Evolutionary conservation across 352 stramenopile genomes (phyloP), one percentile per base, ranked within the genome.

Genomic region (Phytopythium delawarense): DNA sequence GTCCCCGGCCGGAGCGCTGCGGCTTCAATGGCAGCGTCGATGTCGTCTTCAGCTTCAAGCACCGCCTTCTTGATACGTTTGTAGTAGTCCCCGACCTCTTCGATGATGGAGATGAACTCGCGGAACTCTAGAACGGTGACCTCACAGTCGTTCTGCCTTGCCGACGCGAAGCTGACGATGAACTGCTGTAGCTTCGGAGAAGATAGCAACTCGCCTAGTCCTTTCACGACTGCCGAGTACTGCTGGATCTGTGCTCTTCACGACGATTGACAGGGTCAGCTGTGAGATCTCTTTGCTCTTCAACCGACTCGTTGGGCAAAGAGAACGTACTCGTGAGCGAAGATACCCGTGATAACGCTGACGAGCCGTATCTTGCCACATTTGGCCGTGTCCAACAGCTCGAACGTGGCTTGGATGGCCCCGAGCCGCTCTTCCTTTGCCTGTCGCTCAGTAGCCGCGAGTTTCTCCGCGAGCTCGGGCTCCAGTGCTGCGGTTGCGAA

Each of bases 391-490:
- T 90, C 78, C 0, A 76, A 63, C 12, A 81, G 45, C 2, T 71
- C 64, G 61, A 90, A 91, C 12, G 85, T 71, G 20, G 83, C 82
- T 16, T 75, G 66, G 16, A 85, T 70, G 25, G 77, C 84, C n/a
- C 69, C 73, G 18, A 71, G 34, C 5, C 66, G 75, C 9, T 70
- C 57, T 23, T 68, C 57, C 21, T 61, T 37, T 1, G 30, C 52
- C 0, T 54, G 20, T 28, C 25, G 59, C 25, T 79, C 61, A 21
- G 87, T 67, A 0, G 56, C 54, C 20, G 66, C 66, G 28, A 74
- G 72, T 13, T 84, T 76, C 61, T 91, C 78, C 1, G 74, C 61
- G 15, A 88, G 63, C 55, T 86, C 79, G 6, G 82, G 82, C 60
- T 91, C 79, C 12, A 84, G 40, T 57, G 3, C 58, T 62, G 34